Evolutionary conservation across 2,329 filamentous ascomycete genomes (phyloP).

Genomic region (Cordyceps cateniannulata): DNA sequence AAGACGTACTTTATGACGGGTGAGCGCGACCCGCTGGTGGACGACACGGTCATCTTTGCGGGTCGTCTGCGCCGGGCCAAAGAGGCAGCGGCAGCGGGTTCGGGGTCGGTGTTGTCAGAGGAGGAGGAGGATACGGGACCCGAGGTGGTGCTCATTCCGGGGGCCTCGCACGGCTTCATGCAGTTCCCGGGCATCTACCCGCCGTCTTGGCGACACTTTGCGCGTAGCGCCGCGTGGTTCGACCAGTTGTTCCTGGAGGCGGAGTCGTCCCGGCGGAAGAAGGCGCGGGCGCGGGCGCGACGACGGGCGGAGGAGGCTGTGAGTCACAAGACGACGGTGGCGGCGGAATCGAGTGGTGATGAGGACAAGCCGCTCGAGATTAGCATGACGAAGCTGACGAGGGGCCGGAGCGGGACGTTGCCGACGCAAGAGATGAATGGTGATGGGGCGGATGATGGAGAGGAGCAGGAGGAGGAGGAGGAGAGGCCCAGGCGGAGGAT

Average conservation of each 20-base stretch:
- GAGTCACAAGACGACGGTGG: background rate
- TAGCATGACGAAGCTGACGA: constrained; percentile 48
- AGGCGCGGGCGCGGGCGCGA: constrained; percentile 17
- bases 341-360: constrained; percentile 62
- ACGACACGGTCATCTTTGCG: constrained; percentile 95
- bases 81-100: constrained; percentile 43
- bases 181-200: constrained; percentile 87
- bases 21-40: constrained; percentile 89
- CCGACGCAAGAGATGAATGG: background rate
- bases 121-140: constrained; percentile 24
- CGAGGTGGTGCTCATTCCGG: constrained; percentile 79
- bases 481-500: constrained; percentile 4
- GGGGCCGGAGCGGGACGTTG: constrained; percentile 21
- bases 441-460: background rate
- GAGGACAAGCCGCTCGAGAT: constrained; percentile 82
- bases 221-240: constrained; percentile 75
- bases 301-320: background rate
- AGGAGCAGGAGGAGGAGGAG: background rate
- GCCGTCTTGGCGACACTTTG: constrained; percentile 82
- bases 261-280: constrained; percentile 21
- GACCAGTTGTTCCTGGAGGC: constrained; percentile 61
- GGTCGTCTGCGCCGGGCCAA: constrained; percentile 80
- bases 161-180: constrained; percentile 88
- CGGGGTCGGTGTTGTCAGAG: constrained; percentile 10
- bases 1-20: constrained; percentile 93